phyloP scores from a whole-genome alignment of 148 eudicot species.

The Mesembryanthemum crystallinum region DNA sequence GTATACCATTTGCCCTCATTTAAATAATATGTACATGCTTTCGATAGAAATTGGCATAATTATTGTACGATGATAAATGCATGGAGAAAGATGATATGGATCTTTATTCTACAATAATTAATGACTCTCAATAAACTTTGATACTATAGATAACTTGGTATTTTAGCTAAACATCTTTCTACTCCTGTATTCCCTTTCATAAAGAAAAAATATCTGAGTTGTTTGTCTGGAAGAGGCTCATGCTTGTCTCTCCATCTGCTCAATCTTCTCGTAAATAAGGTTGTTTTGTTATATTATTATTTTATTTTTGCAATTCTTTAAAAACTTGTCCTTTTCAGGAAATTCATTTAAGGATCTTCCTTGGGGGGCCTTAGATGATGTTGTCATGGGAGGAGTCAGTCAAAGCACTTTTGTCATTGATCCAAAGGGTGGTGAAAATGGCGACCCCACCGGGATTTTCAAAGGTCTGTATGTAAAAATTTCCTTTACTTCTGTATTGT shows the following conservation, averaged over 20 bases:
- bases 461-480: constrained; percentile 51
- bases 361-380: constrained; percentile 98
- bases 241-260: neutral
- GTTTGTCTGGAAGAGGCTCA: neutral
- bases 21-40: neutral
- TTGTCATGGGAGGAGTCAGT: constrained; percentile 99
- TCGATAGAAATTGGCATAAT: neutral
- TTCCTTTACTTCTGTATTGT: neutral
- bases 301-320: constrained; percentile 10
- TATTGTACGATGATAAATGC: neutral
- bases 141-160: neutral
- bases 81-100: neutral
- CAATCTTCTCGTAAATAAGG: neutral
- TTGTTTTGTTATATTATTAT: too few species aligned
- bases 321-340: constrained; percentile 34
- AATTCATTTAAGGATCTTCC: constrained; percentile 70
- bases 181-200: neutral
- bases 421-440: constrained; percentile 80
- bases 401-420: constrained; percentile 72
- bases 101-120: neutral
- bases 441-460: constrained; percentile 74
- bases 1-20: too few species aligned
- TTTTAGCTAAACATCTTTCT: neutral
- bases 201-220: neutral
- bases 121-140: too few species aligned